Conservation (phyloP, 108 stramenopile genomes). For the Licmophora abbreviata region DNA sequence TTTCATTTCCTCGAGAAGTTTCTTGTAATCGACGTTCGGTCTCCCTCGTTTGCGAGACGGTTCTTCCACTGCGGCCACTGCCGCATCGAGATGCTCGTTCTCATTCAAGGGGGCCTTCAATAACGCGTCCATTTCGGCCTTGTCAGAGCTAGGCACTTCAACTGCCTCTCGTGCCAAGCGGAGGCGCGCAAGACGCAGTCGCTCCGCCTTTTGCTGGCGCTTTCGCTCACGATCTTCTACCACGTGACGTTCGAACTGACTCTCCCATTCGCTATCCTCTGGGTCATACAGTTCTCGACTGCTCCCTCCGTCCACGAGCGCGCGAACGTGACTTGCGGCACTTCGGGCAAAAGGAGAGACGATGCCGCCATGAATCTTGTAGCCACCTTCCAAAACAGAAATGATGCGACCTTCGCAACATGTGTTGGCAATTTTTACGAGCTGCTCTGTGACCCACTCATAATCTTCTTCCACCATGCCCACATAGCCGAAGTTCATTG, state of each 20-base stretch:
- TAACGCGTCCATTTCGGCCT: slow-evolving; percentile 9
- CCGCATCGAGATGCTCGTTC: slow-evolving; percentile 5
- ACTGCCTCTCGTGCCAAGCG: slow-evolving; percentile 13
- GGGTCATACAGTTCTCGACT: slow-evolving; percentile 68
- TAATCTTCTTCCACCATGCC: slow-evolving; percentile 98
- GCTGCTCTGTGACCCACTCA: slow-evolving; percentile 91
- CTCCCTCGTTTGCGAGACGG: slow-evolving; percentile 62
- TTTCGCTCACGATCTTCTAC: slow-evolving; percentile 81
- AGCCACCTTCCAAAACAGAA: slow-evolving; percentile 94
- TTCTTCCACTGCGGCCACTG: slow-evolving; percentile 15
- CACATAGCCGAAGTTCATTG: slow-evolving; percentile 90
- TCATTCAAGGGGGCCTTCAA: slow-evolving; percentile 12
- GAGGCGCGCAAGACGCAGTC: slow-evolving; percentile 17
- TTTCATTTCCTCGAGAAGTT: slow-evolving; percentile 80
- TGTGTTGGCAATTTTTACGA: slow-evolving; percentile 89
- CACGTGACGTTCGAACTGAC: slow-evolving; percentile 72
- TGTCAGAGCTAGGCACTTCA: slow-evolving; percentile 4
- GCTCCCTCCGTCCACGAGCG: slow-evolving; percentile 71
- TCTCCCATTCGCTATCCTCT: slow-evolving; percentile 78
- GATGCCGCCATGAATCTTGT: slow-evolving; percentile 91
- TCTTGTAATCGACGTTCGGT: slow-evolving; percentile 79
- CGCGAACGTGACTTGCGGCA: slow-evolving; percentile 83
- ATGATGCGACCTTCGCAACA: slow-evolving; percentile 94
- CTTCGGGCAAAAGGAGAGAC: slow-evolving; percentile 83
- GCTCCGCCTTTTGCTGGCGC: slow-evolving; percentile 67